These are phyloP conservation scores for Turritis glabra DNA, from an alignment of 345 rosid species.

Conservation along the genomic window DNA sequence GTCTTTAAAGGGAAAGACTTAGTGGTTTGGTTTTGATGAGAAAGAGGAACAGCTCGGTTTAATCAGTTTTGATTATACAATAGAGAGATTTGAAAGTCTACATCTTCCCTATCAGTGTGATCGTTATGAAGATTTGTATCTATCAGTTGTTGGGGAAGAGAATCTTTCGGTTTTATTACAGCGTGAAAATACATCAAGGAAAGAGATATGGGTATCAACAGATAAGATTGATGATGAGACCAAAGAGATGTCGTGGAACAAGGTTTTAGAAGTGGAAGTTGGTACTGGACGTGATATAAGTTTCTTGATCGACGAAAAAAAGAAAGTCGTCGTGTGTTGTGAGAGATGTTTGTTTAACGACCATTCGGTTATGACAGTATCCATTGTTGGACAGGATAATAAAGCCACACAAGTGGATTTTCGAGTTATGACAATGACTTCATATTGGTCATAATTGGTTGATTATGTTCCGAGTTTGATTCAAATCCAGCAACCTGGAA, in stretches of 20 bases:
- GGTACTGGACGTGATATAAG: background rate
- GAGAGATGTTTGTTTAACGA: background rate
- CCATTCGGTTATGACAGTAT: too few relatives aligned
- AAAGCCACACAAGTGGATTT: background rate
- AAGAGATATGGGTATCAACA: background rate
- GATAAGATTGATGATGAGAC: background rate
- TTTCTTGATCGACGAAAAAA: background rate
- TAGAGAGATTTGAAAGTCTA: background rate
- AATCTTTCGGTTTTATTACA: background rate
- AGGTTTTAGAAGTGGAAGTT: background rate
- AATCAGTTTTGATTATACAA: background rate
- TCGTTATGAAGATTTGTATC: too few relatives aligned
- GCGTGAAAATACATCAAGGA: background rate
- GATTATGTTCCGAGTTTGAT: background rate
- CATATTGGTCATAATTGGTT: background rate
- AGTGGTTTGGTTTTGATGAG: background rate
- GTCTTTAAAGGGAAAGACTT: background rate
- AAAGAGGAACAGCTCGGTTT: background rate
- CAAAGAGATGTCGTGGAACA: background rate
- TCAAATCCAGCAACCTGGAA: too few relatives aligned
- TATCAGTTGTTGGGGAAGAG: background rate
- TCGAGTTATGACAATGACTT: background rate
- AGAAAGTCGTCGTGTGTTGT: background rate
- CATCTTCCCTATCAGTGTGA: background rate
- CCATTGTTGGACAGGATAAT: background rate